Evolutionary conservation across 129 eudicot genomes (phyloP), one percentile per base, ranked within the genome.

Genomic region (Calendula officinalis): DNA sequence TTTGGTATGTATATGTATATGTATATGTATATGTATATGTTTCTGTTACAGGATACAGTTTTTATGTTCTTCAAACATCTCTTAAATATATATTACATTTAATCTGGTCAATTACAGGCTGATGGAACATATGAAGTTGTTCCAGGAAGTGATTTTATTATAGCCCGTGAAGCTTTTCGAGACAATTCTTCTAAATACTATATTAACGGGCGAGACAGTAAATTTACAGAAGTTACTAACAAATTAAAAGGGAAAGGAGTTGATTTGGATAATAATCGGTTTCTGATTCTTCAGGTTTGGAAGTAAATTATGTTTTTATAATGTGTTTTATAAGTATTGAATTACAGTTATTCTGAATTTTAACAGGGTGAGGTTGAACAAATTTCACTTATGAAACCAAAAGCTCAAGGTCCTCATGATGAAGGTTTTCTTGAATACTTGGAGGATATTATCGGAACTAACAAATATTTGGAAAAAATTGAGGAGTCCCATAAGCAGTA

Each of bases 321-420:
- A 62, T 34, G 34, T 33, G 64, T 52, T 10, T 30, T 42, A 9
- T 27, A 27, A 54, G 14, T 67, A 1, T 62, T 52, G 17, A 11
- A 14, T 32, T 48, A 49, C 49, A 17, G 6, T 14, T 59, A n/a
- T 67, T 61, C 27, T 38, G 8, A 38, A 4, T 68, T 59, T 62
- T 74, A 7, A 13, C 74, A 92, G 98, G 98, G 98, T 11, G 98
- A 92, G 74, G 98, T 92, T 66, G 98, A 92, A 70, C 98, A 92
- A 77, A 92, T 92, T 70, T 92, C 98, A 32, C 78, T 92, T 34
- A 91, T 92, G 98, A 92, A 85, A 77, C 98, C 98, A 46, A 92
- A 57, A 13, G 63, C 63, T 57, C 63, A 57, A 57, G 63, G 45
- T 33, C 63, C 63, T 14, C 96, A 88, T 62, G 98, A 92, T 67